phyloP scores from a whole-genome alignment of 345 rosid genomes.

The Angophora floribunda region DNA sequence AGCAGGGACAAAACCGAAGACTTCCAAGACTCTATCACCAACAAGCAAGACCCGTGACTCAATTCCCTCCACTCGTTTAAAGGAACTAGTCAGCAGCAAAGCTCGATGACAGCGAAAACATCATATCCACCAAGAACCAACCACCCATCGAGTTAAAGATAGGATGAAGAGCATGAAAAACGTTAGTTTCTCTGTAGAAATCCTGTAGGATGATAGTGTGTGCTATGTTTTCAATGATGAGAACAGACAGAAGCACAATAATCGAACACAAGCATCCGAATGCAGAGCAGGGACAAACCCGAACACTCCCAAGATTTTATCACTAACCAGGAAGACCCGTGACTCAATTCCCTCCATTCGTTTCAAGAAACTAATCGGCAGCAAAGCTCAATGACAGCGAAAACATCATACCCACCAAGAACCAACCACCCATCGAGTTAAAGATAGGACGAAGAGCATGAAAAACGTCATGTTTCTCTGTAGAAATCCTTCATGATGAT shows the following conservation, averaged over 20 bases:
- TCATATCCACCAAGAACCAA: not conserved
- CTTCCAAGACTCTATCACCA: not conserved
- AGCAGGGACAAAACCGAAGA: not conserved
- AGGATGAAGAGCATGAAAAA: too few species aligned
- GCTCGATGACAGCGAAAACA: not conserved
- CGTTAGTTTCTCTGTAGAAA: too few species aligned
- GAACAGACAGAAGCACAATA: not conserved
- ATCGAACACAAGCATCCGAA: not conserved
- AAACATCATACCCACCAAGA: not conserved
- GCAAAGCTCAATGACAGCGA: not conserved
- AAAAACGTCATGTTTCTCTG: too few species aligned
- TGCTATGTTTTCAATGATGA: too few species aligned
- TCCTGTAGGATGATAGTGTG: too few species aligned
- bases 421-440: too few species aligned
- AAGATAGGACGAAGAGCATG: too few species aligned
- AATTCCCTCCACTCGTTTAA: not conserved
- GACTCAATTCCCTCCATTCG: not conserved
- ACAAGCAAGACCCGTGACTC: not conserved
- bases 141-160: too few species aligned
- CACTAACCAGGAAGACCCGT: not conserved
- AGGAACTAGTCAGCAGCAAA: not conserved
- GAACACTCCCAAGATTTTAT: not conserved
- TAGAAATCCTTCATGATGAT: too few species aligned
- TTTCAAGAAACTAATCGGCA: not conserved
- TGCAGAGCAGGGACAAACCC: not conserved